Evolutionary conservation across 2,329 filamentous ascomycete genomes (phyloP).

Genomic region (Penicillium griseofulvum): DNA sequence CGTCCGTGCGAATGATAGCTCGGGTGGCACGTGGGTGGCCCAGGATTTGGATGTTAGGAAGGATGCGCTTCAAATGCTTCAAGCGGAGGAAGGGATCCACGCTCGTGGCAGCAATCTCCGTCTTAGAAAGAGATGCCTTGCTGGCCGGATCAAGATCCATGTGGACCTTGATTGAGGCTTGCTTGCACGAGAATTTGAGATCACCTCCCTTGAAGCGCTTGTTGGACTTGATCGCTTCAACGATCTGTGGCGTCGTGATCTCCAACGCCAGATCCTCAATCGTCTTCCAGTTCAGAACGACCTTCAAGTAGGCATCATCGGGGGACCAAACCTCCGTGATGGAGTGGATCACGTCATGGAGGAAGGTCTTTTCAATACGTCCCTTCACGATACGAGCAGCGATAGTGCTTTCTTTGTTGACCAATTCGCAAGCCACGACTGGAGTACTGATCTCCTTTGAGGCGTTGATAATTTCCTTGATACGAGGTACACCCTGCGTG

Average conservation of each 20-base stretch:
- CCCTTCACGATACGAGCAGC: slow-evolving; percentile 90
- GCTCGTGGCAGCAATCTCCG: slow-evolving; percentile 44
- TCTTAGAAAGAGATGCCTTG: slow-evolving; percentile 40
- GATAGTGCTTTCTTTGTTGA: slow-evolving; percentile 70
- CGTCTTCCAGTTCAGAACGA: slow-evolving; percentile 76
- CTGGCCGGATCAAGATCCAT: slow-evolving; percentile 52
- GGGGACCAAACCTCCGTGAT: slow-evolving; percentile 88
- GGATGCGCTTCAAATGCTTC: slow-evolving; percentile 76
- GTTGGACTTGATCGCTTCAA: slow-evolving; percentile 70
- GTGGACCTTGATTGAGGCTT: slow-evolving; percentile 67
- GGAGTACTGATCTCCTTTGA: slow-evolving; percentile 92
- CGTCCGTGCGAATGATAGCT: slow-evolving; percentile 82
- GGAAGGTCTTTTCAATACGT: slow-evolving; percentile 89
- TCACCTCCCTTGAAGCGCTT: slow-evolving; percentile 72
- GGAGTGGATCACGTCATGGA: slow-evolving; percentile 75
- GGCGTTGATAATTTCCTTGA: slow-evolving; percentile 99
- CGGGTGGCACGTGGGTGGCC: slow-evolving; percentile 83
- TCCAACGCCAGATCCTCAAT: slow-evolving; percentile 80
- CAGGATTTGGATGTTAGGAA: slow-evolving; percentile 82
- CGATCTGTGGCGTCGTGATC: slow-evolving; percentile 70
- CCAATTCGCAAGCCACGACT: slow-evolving; percentile 81
- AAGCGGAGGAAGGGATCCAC: slow-evolving; percentile 58
- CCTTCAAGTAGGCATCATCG: slow-evolving; percentile 70
- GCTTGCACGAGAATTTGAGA: slow-evolving; percentile 54
- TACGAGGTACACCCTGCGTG: slow-evolving; percentile 97